Evolutionary conservation across 331 rosid genomes (phyloP).

Genomic region (Spiraea crenata): DNA sequence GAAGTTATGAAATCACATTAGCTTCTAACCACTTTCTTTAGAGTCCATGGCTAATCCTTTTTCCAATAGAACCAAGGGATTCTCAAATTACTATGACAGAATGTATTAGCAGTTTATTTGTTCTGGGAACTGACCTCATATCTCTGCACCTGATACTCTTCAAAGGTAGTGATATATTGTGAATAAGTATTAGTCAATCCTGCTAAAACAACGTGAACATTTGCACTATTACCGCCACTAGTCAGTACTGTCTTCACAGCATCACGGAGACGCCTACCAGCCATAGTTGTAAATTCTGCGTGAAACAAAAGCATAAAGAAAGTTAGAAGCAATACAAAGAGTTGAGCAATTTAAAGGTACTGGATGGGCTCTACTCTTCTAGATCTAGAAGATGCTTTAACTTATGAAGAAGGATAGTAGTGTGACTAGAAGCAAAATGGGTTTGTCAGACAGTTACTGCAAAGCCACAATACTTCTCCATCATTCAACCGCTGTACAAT

Average conservation of each 20-base stretch:
- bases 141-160: slow-evolving; percentile 84
- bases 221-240: slow-evolving; percentile 29
- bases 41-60: background rate
- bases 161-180: slow-evolving; percentile 75
- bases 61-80: background rate
- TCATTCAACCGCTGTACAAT: background rate
- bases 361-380: background rate
- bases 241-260: slow-evolving; percentile 64
- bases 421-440: background rate
- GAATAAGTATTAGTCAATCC: slow-evolving; percentile 85
- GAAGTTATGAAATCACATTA: background rate
- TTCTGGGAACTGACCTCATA: slow-evolving; percentile 71
- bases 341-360: background rate
- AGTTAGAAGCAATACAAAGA: slow-evolving; percentile 20
- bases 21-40: background rate
- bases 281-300: slow-evolving; percentile 91
- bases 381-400: slow-evolving; percentile 10
- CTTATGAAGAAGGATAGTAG: background rate
- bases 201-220: slow-evolving; percentile 68
- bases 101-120: background rate
- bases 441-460: background rate
- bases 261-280: slow-evolving; percentile 87
- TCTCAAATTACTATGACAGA: background rate
- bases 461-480: background rate
- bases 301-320: slow-evolving; percentile 20